Conservation (phyloP, 495 filamentous ascomycete genomes). For the Hyphodiscus hymeniophilus region DNA sequence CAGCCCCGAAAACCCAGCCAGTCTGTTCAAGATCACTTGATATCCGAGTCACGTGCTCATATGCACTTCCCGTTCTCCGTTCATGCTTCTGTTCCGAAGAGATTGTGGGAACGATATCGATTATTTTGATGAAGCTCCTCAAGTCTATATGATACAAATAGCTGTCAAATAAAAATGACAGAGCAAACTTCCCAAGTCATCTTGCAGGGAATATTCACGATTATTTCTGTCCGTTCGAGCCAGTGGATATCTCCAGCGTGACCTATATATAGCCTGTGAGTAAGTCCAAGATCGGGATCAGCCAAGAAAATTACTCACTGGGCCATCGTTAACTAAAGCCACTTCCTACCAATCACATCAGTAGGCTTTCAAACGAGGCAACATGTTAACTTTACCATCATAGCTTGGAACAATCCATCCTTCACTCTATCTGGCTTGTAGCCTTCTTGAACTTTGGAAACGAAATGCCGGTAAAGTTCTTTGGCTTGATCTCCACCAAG, state of each 20-base stretch:
- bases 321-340: slow-evolving; percentile 85
- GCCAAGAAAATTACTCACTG: slow-evolving; percentile 48
- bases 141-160: no score
- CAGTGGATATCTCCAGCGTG: slow-evolving; percentile 26
- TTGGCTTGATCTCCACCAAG: slow-evolving; percentile 68
- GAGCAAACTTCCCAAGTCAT: no score
- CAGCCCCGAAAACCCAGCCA: no score
- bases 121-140: no score
- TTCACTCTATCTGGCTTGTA: slow-evolving; percentile 76
- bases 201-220: no score
- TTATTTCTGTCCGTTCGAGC: slow-evolving; percentile 12
- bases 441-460: slow-evolving; percentile 60
- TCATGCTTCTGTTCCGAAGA: no score
- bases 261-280: slow-evolving; percentile 25
- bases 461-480: slow-evolving; percentile 74
- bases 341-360: slow-evolving; percentile 52
- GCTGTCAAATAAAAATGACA: no score
- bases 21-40: no score
- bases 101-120: no score
- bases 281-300: neutral
- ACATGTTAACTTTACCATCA: slow-evolving; percentile 42
- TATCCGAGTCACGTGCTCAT: no score
- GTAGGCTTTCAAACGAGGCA: neutral
- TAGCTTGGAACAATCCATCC: slow-evolving; percentile 93
- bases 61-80: no score